Evolutionary conservation across 2,329 filamentous ascomycete genomes (phyloP).

Genomic region (Peltaster fructicola): DNA sequence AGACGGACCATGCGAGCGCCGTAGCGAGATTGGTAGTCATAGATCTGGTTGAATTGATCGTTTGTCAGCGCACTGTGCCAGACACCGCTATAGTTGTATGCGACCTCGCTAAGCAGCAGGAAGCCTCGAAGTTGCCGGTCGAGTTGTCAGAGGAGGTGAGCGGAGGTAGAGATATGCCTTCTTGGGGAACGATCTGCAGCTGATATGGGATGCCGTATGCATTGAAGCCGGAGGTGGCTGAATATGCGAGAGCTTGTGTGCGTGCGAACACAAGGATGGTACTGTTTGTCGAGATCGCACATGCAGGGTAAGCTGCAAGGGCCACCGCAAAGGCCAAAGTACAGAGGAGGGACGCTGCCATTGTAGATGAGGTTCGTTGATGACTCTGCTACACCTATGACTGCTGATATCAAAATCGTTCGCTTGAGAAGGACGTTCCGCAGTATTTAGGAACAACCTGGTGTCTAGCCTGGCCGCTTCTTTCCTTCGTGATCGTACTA

Average conservation of each 20-base stretch:
- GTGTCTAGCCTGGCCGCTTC: too few species aligned
- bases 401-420: too few species aligned
- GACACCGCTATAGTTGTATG: slow-evolving; percentile 31
- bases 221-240: slow-evolving; percentile 36
- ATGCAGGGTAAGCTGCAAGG: too few species aligned
- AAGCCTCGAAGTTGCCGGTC: slow-evolving; percentile 43
- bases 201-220: slow-evolving; percentile 45
- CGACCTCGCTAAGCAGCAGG: slow-evolving; percentile 35
- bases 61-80: slow-evolving; percentile 37
- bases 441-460: too few species aligned
- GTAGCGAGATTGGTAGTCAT: slow-evolving; percentile 39
- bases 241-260: slow-evolving; percentile 30
- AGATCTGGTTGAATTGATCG: slow-evolving; percentile 38
- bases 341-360: too few species aligned
- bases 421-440: too few species aligned
- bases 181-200: slow-evolving; percentile 35
- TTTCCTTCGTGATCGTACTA: too few species aligned
- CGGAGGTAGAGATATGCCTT: slow-evolving; percentile 32
- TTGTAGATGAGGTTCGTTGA: too few species aligned
- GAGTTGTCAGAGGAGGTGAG: slow-evolving; percentile 31
- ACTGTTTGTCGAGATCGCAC: slow-evolving; percentile 1
- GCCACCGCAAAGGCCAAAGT: too few species aligned
- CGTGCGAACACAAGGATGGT: slow-evolving; percentile 3
- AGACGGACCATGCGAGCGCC: slow-evolving; percentile 43
- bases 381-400: too few species aligned